Conservation (phyloP, 805 yeast species). For the Priceomyces castillae region DNA sequence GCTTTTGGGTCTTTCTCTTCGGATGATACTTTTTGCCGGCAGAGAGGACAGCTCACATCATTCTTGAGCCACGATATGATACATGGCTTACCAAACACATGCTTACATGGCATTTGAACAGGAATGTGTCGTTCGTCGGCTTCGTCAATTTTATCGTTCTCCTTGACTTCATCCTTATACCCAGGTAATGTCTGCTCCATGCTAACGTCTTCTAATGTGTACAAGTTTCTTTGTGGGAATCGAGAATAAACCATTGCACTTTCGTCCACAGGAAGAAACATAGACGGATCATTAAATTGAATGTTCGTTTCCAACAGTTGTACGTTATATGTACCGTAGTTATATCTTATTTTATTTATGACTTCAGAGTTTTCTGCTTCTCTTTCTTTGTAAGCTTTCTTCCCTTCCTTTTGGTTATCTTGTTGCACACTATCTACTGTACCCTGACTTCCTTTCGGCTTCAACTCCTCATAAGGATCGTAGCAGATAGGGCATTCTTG, state of each 20-base stretch:
- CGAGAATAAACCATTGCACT: slow-evolving; percentile 22
- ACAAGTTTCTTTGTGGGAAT: slow-evolving; percentile 26
- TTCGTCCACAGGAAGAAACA: slow-evolving; percentile 32
- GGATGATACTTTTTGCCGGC: slow-evolving; percentile 35
- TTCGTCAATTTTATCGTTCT: slow-evolving; percentile 11
- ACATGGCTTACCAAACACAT: slow-evolving; percentile 41
- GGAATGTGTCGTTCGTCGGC: slow-evolving; percentile 29
- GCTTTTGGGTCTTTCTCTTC: slow-evolving; percentile 16
- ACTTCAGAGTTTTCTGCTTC: slow-evolving; percentile 5
- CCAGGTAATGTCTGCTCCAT: slow-evolving; percentile 30
- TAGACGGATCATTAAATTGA: slow-evolving; percentile 29
- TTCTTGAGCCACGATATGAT: slow-evolving; percentile 40
- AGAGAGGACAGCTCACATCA: slow-evolving; percentile 41
- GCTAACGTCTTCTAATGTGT: slow-evolving; percentile 15
- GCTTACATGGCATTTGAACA: slow-evolving; percentile 42
- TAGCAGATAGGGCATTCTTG: slow-evolving; percentile 42
- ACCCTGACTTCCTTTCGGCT: slow-evolving; percentile 11
- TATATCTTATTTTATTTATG: slow-evolving; percentile 4
- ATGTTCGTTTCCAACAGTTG: slow-evolving; percentile 8
- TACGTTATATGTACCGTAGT: slow-evolving; percentile 4
- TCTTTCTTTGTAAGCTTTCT: neutral
- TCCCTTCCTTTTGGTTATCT: neutral
- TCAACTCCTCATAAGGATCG: slow-evolving; percentile 27
- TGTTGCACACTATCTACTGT: slow-evolving; percentile 5
- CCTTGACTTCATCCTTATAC: slow-evolving; percentile 15